A percentile compares a stretch with the other conserved stretches of the same genome.
phyloP scores from a whole-genome alignment of 805 yeast species.

The Kodamaea nitidulidarum region DNA sequence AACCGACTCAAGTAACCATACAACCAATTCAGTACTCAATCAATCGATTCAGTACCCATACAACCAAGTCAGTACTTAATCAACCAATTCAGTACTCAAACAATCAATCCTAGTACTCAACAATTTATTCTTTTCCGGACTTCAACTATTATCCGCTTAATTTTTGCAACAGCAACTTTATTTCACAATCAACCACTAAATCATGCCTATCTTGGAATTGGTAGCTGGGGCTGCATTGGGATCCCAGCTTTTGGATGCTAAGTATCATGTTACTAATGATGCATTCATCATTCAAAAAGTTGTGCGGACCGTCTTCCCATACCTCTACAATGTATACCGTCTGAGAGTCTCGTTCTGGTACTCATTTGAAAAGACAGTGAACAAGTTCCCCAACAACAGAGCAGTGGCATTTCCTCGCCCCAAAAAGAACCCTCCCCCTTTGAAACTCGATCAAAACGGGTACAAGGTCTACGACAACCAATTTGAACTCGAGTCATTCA shows the following conservation, averaged over 20 bases:
- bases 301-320: conserved; percentile 38
- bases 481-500: conserved; percentile 58
- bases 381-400: conserved; percentile 42
- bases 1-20: no score
- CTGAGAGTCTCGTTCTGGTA: conserved; percentile 66
- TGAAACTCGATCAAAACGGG: conserved; percentile 27
- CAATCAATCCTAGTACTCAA: no score
- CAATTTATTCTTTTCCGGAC: no score
- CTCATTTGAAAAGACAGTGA: conserved; percentile 54
- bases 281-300: conserved; percentile 45
- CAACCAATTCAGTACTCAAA: no score
- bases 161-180: no score
- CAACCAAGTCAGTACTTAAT: no score
- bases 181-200: neutral
- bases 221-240: conserved; percentile 43
- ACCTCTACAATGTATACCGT: conserved; percentile 30
- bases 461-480: conserved; percentile 46
- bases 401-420: conserved; percentile 68
- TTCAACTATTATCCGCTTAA: no score
- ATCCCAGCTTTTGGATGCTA: conserved; percentile 45
- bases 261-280: conserved; percentile 50
- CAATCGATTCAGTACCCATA: no score
- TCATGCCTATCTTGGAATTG: conserved; percentile 36
- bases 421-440: conserved; percentile 22
- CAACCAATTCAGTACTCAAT: no score